A percentile compares a stretch with the other conserved stretches of the same genome.
Evolutionary conservation across 352 stramenopile species (phyloP).

Genomic region (Phytopythium helicoides): DNA sequence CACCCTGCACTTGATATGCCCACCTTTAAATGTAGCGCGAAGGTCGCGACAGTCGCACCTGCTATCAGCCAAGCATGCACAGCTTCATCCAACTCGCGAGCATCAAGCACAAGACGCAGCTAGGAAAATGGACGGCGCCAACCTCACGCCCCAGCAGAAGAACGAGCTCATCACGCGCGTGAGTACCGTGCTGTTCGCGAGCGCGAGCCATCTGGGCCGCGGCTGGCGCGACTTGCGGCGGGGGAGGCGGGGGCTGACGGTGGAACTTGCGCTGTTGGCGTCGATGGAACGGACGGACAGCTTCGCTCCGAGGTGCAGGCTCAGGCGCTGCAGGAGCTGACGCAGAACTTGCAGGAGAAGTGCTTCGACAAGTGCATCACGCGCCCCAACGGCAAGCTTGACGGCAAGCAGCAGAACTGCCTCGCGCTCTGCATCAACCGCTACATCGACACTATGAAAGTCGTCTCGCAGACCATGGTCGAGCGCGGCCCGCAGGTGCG

Average conservation of each 20-base stretch:
- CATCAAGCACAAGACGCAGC: neutral
- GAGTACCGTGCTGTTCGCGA: conserved; percentile 10
- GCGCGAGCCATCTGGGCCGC: neutral
- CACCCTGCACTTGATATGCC: neutral
- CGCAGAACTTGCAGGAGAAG: conserved; percentile 86
- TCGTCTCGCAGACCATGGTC: conserved; percentile 81
- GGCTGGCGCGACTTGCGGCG: no score
- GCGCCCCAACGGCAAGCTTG: conserved; percentile 73
- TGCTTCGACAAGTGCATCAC: conserved; percentile 91
- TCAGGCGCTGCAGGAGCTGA: conserved; percentile 83
- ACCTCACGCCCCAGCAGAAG: conserved; percentile 81
- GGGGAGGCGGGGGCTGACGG: no score
- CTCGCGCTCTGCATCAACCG: conserved; percentile 85
- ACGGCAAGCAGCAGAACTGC: conserved; percentile 91
- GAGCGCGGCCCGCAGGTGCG: conserved; percentile 62
- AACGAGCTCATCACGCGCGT: conserved; percentile 82
- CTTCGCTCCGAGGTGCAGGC: conserved; percentile 82
- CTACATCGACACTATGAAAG: conserved; percentile 92
- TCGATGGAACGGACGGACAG: conserved; percentile 25
- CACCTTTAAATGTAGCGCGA: conserved; percentile 25
- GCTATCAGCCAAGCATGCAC: no score
- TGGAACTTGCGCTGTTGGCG: no score
- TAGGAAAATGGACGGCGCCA: conserved; percentile 66
- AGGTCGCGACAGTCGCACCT: conserved; percentile 3
- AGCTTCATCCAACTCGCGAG: no score